Conservation (phyloP, 768 basidiomycete genomes). For the Lentinula lateritia region DNA sequence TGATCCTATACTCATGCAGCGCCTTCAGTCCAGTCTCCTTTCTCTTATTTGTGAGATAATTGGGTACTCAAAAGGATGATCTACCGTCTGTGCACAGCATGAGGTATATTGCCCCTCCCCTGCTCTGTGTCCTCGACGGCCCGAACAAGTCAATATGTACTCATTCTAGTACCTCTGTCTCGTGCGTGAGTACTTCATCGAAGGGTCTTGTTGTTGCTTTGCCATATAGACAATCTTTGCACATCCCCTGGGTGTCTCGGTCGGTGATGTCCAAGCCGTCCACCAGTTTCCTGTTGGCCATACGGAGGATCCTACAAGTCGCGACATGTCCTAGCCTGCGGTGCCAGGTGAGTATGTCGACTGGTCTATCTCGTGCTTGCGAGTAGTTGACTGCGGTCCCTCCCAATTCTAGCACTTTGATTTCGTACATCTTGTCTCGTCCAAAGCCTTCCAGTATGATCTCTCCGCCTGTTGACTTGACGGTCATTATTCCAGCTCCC, state of each 20-base stretch:
- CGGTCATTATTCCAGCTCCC: no score
- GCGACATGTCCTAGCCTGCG: conserved; percentile 10
- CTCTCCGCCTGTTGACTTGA: no score
- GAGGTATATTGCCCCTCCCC: conserved; percentile 16
- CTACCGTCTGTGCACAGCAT: conserved; percentile 18
- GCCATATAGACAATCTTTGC: conserved; percentile 22
- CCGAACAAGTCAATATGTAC: conserved; percentile 22
- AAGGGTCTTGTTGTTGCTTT: conserved; percentile 17
- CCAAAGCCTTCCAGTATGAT: no score
- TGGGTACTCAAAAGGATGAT: conserved; percentile 8
- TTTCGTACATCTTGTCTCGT: no score
- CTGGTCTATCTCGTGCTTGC: background rate
- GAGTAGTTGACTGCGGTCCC: no score
- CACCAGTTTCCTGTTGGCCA: conserved; percentile 13
- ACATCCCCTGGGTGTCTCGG: background rate
- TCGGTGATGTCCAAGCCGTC: conserved; percentile 13
- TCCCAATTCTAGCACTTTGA: no score
- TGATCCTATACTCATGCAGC: conserved; percentile 10
- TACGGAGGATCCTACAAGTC: conserved; percentile 6
- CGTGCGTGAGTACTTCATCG: conserved; percentile 12
- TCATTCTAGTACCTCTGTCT: conserved; percentile 12
- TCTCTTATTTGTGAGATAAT: conserved; percentile 19
- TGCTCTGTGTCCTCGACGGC: conserved; percentile 11
- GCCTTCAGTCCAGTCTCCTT: conserved; percentile 11
- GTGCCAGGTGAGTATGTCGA: background rate